A percentile compares a stretch with the other conserved stretches of the same genome.
Evolutionary conservation across 139 green algal genomes (phyloP).

Genomic region (Zygnema cylindricum): DNA sequence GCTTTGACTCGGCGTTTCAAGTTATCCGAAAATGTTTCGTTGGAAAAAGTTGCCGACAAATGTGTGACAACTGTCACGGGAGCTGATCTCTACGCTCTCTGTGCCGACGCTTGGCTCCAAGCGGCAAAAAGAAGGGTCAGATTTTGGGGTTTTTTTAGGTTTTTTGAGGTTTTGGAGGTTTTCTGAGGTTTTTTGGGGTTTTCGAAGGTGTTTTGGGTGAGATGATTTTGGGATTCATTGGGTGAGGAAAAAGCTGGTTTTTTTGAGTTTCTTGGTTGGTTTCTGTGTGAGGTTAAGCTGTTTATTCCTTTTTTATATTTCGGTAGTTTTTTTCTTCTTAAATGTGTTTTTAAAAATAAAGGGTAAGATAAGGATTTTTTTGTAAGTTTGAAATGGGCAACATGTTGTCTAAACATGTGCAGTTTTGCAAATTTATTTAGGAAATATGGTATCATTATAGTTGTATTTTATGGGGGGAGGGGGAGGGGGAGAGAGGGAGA

Average conservation of each 20-base stretch:
- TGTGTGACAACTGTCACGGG: constrained; percentile 78
- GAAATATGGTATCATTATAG: too few species aligned
- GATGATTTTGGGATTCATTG: background rate
- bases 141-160: constrained; percentile 14
- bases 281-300: background rate
- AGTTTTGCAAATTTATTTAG: too few species aligned
- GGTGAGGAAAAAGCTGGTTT: background rate
- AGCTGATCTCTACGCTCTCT: constrained; percentile 94
- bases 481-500: too few species aligned
- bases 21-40: constrained; percentile 73
- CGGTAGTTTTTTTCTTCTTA: background rate
- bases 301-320: background rate
- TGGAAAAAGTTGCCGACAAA: constrained; percentile 68
- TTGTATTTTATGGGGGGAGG: too few species aligned
- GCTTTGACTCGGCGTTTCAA: constrained; percentile 90
- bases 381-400: too few species aligned
- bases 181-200: background rate
- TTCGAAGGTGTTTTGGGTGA: background rate
- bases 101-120: constrained; percentile 90
- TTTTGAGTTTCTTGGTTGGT: background rate
- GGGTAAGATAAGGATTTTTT: too few species aligned
- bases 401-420: too few species aligned
- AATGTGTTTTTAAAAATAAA: too few species aligned
- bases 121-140: constrained; percentile 61
- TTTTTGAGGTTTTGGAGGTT: background rate